These are phyloP conservation scores for Triglochin maritima DNA, from an alignment of 106 monocot species.

Conservation along the genomic window DNA sequence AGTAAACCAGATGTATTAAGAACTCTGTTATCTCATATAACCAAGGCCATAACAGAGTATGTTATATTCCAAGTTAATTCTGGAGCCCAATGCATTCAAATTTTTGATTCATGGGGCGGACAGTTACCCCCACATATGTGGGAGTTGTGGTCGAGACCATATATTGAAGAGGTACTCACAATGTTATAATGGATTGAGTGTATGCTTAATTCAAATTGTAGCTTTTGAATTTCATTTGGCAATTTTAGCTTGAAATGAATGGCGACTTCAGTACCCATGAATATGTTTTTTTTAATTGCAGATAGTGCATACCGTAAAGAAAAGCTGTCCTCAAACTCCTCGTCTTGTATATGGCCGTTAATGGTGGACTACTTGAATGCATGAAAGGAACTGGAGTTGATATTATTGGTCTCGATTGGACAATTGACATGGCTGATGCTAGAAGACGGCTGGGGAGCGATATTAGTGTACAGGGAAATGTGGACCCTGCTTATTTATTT, in stretches of 20 bases:
- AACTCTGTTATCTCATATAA: constrained; percentile 67
- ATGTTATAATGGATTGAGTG: neutral
- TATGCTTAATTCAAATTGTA: neutral
- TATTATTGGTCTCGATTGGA: constrained; percentile 98
- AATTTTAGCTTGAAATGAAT: neutral
- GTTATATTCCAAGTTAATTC: constrained; percentile 80
- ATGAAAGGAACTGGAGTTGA: constrained; percentile 78
- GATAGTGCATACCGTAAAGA: constrained; percentile 61
- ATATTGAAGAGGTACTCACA: constrained; percentile 64
- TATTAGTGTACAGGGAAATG: constrained; percentile 77
- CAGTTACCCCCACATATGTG: constrained; percentile 86
- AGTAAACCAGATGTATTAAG: constrained; percentile 64
- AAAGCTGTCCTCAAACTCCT: constrained; percentile 60
- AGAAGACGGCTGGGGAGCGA: constrained; percentile 61
- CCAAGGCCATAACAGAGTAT: constrained; percentile 76
- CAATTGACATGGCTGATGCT: constrained; percentile 92
- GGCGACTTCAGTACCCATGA: neutral
- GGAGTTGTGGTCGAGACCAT: constrained; percentile 94
- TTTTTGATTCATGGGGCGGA: constrained; percentile 98
- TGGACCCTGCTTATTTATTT: constrained; percentile 88
- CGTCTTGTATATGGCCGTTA: constrained; percentile 84
- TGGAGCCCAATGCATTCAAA: constrained; percentile 93
- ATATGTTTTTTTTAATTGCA: constrained; percentile 18
- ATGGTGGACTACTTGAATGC: constrained; percentile 77
- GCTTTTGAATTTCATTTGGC: neutral